These are phyloP conservation scores for Martiniozyma asiatica DNA, from an alignment of 1,139 yeast species.

Conservation along the genomic window DNA sequence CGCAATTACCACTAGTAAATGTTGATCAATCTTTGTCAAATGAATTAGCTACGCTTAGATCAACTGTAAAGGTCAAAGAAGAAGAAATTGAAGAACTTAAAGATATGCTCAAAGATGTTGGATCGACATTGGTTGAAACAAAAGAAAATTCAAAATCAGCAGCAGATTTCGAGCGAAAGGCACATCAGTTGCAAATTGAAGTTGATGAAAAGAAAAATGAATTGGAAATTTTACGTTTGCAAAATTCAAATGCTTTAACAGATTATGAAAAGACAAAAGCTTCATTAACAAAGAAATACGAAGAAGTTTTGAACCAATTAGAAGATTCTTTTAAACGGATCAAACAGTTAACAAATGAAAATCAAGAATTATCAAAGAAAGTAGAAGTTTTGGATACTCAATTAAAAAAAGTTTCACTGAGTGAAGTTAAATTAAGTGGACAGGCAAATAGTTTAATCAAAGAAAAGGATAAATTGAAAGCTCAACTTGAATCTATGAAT, in stretches of 20 bases:
- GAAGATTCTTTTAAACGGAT: slow-evolving; percentile 5
- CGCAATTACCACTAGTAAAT: too few relatives aligned
- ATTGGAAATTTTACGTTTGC: slow-evolving; percentile 23
- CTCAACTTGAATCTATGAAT: slow-evolving; percentile 11
- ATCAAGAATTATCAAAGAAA: slow-evolving; percentile 19
- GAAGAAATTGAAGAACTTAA: slow-evolving; percentile 50
- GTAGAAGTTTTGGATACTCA: slow-evolving; percentile 19
- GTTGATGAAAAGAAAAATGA: slow-evolving; percentile 20
- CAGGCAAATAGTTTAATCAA: slow-evolving; percentile 14
- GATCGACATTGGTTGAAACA: slow-evolving; percentile 59
- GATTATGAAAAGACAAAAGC: slow-evolving; percentile 23
- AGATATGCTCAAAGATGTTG: slow-evolving; percentile 64
- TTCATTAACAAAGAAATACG: slow-evolving; percentile 15
- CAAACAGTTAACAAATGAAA: slow-evolving; percentile 5
- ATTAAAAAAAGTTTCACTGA: slow-evolving; percentile 5
- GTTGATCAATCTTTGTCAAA: too few relatives aligned
- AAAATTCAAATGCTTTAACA: slow-evolving; percentile 24
- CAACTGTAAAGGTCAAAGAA: slow-evolving; percentile 18
- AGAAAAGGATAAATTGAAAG: slow-evolving; percentile 21
- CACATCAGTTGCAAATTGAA: too few relatives aligned
- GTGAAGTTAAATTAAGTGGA: slow-evolving; percentile 9
- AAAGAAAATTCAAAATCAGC: slow-evolving; percentile 26
- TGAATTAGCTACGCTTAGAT: slow-evolving; percentile 10
- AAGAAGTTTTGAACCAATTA: slow-evolving; percentile 8
- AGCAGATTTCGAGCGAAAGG: too few relatives aligned